These are phyloP conservation scores for Chlorella sp. DNA, from an alignment of 139 green algal genomes.

Conservation along the genomic window DNA sequence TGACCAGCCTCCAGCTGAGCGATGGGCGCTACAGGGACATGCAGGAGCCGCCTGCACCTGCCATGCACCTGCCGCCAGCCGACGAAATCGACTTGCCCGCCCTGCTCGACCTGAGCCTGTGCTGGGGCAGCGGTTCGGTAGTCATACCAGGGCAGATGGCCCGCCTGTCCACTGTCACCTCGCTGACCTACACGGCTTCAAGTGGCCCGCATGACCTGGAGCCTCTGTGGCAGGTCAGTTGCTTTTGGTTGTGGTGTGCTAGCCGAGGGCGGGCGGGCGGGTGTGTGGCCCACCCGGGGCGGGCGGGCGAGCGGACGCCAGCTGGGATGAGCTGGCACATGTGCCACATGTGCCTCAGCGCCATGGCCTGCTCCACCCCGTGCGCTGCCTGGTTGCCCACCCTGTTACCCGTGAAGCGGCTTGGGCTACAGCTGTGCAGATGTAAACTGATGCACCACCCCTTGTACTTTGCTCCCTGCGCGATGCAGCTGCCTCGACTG, in stretches of 20 bases:
- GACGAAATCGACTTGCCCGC: not conserved
- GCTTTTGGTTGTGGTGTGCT: too few relatives aligned
- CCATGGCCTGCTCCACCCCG: too few relatives aligned
- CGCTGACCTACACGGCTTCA: not conserved
- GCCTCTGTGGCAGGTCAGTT: not conserved
- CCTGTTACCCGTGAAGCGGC: not conserved
- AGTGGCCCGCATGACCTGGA: not conserved
- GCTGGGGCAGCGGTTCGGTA: too few relatives aligned
- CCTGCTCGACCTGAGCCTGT: not conserved
- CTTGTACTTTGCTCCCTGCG: not conserved
- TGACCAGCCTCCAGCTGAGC: not conserved
- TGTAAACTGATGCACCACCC: too few relatives aligned
- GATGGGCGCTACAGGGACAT: not conserved
- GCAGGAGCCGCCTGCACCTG: not conserved
- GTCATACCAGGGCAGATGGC: not conserved
- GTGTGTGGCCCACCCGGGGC: not conserved
- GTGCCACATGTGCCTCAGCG: too few relatives aligned
- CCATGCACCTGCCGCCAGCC: not conserved
- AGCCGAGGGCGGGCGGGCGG: too few relatives aligned
- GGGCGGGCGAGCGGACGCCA: too few relatives aligned
- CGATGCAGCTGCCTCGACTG: not conserved
- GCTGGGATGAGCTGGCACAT: too few relatives aligned
- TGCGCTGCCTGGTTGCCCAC: too few relatives aligned
- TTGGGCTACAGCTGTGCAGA: not conserved
- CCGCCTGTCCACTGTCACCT: not conserved